Evolutionary conservation across 345 rosid species (phyloP), one percentile per base, ranked within the genome.

Genomic region (Acer saccharum): DNA sequence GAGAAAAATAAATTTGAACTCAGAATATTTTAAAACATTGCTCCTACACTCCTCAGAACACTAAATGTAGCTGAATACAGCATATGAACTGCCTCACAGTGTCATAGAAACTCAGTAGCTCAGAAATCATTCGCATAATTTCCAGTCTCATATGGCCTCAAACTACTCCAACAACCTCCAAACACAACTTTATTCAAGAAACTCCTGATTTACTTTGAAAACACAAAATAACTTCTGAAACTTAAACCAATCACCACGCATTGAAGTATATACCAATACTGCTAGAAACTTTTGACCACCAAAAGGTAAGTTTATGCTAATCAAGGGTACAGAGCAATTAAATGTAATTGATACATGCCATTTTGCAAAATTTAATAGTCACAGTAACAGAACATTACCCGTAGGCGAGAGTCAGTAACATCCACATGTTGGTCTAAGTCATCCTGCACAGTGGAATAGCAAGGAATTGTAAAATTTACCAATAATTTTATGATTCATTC

Each of bases 351-450:
- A 32, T 2, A 72, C 1, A 35, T 23, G 27, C 35, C 35, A 55
- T 57, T 35, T 57, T n/a, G 32, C 20, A 6, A 0, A 6, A 72
- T 32, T 57, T 20, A 72, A 58, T 16, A 35, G 41, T 27, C 65
- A 73, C 21, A 60, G 12, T 18, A 57, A 35, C n/a, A 69, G 67
- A 58, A 44, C 63, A 76, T 87, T 93, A 96, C 99, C 94, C 82
- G 80, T 63, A 94, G 83, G 78, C 95, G 97, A 64, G 98, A 96
- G 83, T 94, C 97, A 0, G 97, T 90, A 69, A 91, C 91, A 79
- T 96, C 98, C 78, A 96, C 98, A 68, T 88, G 98, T 76, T 89
- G 86, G 76, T 93, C 99, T 80, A 96, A 87, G 86, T 86, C 93
- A 84, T 96, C 99, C 99, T 96, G 91, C 83, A 83, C 8, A 46